Evolutionary conservation across 805 yeast genomes (phyloP).

Genomic region (Saturnispora diversa): DNA sequence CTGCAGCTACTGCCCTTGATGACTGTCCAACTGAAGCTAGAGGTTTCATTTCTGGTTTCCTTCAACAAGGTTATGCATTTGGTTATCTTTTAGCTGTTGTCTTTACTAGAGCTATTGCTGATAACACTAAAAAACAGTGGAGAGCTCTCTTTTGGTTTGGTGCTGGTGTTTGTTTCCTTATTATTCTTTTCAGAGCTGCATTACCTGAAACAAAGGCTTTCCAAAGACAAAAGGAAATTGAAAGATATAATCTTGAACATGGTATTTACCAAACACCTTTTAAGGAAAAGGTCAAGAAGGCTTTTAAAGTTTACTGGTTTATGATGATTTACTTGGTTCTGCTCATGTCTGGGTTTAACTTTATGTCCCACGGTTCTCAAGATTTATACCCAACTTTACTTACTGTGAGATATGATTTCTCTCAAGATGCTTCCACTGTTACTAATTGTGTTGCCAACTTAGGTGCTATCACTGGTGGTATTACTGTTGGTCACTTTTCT

Average conservation of each 20-base stretch:
- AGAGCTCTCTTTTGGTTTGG: slow-evolving; percentile 62
- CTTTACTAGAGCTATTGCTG: slow-evolving; percentile 56
- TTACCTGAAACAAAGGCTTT: slow-evolving; percentile 50
- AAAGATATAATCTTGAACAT: slow-evolving; percentile 26
- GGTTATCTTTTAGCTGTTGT: slow-evolving; percentile 61
- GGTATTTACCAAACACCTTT: slow-evolving; percentile 29
- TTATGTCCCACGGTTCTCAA: slow-evolving; percentile 57
- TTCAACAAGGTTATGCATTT: slow-evolving; percentile 76
- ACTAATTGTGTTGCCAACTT: slow-evolving; percentile 50
- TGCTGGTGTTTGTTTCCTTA: slow-evolving; percentile 45
- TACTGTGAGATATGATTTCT: slow-evolving; percentile 37
- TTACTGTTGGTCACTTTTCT: slow-evolving; percentile 46
- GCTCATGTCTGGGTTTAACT: slow-evolving; percentile 56
- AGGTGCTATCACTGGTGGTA: slow-evolving; percentile 53
- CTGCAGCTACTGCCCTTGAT: slow-evolving; percentile 46
- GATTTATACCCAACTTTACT: slow-evolving; percentile 53
- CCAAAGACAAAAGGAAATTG: slow-evolving; percentile 33
- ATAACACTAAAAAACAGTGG: slow-evolving; percentile 48
- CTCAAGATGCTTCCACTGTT: slow-evolving; percentile 41
- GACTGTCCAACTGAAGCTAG: slow-evolving; percentile 46
- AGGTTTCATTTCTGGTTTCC: slow-evolving; percentile 56
- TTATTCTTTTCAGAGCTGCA: slow-evolving; percentile 35
- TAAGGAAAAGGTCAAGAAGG: slow-evolving; percentile 28
- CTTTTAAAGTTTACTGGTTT: slow-evolving; percentile 48
- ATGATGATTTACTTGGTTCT: slow-evolving; percentile 48